These are phyloP conservation scores for Didymella arachidicola DNA, from an alignment of 2,329 filamentous ascomycete genomes.

Conservation along the genomic window DNA sequence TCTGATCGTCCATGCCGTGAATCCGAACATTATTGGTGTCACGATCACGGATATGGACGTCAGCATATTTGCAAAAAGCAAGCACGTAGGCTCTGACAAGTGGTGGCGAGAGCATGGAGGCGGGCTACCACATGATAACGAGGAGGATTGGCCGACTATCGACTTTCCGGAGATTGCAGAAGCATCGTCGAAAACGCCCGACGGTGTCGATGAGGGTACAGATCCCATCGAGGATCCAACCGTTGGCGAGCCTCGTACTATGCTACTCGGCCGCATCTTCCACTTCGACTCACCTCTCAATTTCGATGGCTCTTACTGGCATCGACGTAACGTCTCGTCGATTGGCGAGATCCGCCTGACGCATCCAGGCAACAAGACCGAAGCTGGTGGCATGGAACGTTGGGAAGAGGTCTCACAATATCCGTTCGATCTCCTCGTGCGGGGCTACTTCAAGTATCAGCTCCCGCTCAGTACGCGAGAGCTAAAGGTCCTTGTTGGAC, in stretches of 20 bases:
- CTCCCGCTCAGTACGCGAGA: conserved; percentile 65
- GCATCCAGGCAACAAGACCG: conserved; percentile 87
- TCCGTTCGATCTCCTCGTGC: conserved; percentile 90
- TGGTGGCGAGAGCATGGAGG: conserved; percentile 53
- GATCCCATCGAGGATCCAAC: conserved; percentile 72
- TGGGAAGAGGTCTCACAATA: conserved; percentile 93
- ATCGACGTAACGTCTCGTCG: conserved; percentile 73
- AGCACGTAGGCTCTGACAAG: conserved; percentile 73
- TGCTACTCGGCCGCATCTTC: conserved; percentile 88
- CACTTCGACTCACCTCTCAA: conserved; percentile 86
- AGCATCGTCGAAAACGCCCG: conserved; percentile 15
- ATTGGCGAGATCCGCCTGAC: conserved; percentile 83
- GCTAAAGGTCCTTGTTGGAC: conserved; percentile 60
- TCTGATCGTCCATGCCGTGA: conserved; percentile 83
- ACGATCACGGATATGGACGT: conserved; percentile 86
- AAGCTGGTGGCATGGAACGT: conserved; percentile 78
- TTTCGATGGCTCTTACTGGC: conserved; percentile 90
- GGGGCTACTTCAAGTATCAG: conserved; percentile 87
- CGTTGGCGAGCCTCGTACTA: conserved; percentile 73
- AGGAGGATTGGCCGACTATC: conserved; percentile 41
- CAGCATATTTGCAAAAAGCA: conserved; percentile 93
- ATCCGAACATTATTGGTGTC: conserved; percentile 91
- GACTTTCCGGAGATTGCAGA: conserved; percentile 9
- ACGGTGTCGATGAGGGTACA: conserved; percentile 60
- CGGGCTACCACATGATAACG: conserved; percentile 27